Evolutionary conservation across 2,329 filamentous ascomycete genomes (phyloP).

Genomic region (Fusarium sp.): DNA sequence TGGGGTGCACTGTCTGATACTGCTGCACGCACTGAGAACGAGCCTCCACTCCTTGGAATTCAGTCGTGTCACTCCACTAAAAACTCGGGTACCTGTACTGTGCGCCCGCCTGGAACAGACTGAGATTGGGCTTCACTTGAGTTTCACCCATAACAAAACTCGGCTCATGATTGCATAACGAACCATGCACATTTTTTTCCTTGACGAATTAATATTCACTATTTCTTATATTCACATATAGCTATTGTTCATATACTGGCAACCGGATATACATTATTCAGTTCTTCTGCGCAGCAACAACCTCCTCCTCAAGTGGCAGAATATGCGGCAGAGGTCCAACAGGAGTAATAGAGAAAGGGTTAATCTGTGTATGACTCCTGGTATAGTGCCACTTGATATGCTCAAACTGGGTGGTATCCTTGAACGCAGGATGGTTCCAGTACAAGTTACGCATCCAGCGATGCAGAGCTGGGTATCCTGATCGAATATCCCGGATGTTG

Average conservation of each 20-base stretch:
- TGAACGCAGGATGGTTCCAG: conserved; percentile 84
- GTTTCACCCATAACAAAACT: conserved; percentile 17
- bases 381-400: conserved; percentile 89
- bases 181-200: not conserved
- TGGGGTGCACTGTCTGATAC: conserved; percentile 14
- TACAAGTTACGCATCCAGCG: conserved; percentile 85
- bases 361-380: conserved; percentile 72
- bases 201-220: not conserved
- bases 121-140: conserved; percentile 16
- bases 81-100: conserved; percentile 8
- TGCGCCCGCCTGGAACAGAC: not conserved
- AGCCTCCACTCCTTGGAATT: conserved; percentile 9
- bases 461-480: conserved; percentile 84
- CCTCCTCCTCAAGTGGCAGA: conserved; percentile 80
- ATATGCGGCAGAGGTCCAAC: conserved; percentile 87
- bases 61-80: conserved; percentile 17
- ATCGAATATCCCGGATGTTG: conserved; percentile 86
- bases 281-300: conserved; percentile 62
- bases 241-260: not conserved
- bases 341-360: conserved; percentile 80
- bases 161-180: conserved; percentile 7
- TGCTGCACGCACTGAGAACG: conserved; percentile 14
- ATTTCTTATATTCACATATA: not conserved
- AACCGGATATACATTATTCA: not conserved
- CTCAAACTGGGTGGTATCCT: conserved; percentile 86